Base-by-base conservation (phyloP, 2,329 filamentous ascomycete genomes). In the Arthroderma sp. region DNA sequence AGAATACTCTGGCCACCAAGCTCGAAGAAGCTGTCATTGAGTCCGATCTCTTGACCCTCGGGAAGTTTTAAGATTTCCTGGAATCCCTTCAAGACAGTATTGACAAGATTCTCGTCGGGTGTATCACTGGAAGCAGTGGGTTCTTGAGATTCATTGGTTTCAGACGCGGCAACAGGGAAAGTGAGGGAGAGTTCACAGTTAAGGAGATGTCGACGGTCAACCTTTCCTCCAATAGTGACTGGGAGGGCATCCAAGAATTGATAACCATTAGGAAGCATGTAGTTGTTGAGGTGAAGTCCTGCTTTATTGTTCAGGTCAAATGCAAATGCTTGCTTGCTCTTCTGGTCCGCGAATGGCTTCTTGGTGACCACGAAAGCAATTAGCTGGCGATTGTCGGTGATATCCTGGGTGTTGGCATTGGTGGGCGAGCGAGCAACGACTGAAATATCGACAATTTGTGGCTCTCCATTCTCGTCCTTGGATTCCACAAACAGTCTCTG, bases 231-330 rank as follows among this genome's bases (percentile, higher is more conserved):
- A 21, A 56, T 56, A 17, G 54, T 55, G 31, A 58, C 57, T 8
- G 57, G 57, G 31, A 58, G 53, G n/a, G 53, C 25, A 52, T 58
- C 57, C 15, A 58, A 31, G 43, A 58, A 56, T 35, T 58, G 57
- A 23, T 58, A 58, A 37, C 57, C 54, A 38, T 58, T 58, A 15
- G 57, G 57, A 43, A 58, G 53, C 57, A 58, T 58, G 25, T 58
- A 58, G 23, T 38, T 55, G 28, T 58, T 58, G 11, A 58, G 41
- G 35, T 56, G 23, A 15, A 8, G 13, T 21, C 54, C 54, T 39
- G 54, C 41, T 35, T 58, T 55, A 9, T 28, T 55, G n/a, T 49
- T 23, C 15, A 47, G 33, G n/a, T 55, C 54, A 44, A 55, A 55
- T 3, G 52, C 54, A 38, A 58, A 55, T 6, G 54, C 31, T 35